A percentile compares a stretch with the other conserved stretches of the same genome.
Conservation (phyloP, 2,329 filamentous ascomycete species). For the Arthrobotrys sphaeroides region DNA sequence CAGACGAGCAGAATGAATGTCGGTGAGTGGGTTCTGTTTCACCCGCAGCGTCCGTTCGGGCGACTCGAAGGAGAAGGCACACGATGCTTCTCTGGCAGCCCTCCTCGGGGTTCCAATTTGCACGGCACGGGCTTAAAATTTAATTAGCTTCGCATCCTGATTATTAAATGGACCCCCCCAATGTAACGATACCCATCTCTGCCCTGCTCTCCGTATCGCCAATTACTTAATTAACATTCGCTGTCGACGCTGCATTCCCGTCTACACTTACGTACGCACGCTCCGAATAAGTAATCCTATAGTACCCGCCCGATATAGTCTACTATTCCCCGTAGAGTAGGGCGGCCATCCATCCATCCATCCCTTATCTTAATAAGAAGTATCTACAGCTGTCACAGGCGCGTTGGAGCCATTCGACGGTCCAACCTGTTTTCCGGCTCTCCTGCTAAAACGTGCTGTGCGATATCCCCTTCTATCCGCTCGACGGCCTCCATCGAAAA, state of each 20-base stretch:
- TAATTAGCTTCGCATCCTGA: not conserved
- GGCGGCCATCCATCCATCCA: too few species aligned
- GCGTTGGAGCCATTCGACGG: conserved; percentile 2
- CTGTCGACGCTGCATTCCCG: too few species aligned
- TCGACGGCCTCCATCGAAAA: conserved; percentile 1
- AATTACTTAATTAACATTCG: not conserved
- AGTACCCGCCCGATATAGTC: too few species aligned
- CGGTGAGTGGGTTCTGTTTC: not conserved
- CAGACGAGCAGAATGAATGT: not conserved
- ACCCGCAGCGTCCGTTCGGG: not conserved
- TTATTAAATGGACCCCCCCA: too few species aligned
- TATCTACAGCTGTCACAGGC: too few species aligned
- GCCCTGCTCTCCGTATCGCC: not conserved
- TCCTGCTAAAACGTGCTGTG: conserved; percentile 13
- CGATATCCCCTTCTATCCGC: conserved; percentile 17
- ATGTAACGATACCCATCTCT: too few species aligned
- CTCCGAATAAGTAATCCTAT: too few species aligned
- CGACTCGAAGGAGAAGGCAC: conserved; percentile 11
- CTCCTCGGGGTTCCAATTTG: not conserved
- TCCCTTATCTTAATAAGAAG: conserved; percentile 22
- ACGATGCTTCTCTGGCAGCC: not conserved
- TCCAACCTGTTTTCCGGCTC: conserved; percentile 10
- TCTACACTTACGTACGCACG: too few species aligned
- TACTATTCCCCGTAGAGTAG: too few species aligned
- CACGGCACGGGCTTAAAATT: not conserved